Percentiles rank a stretch among this genome's conserved stretches.
These are phyloP conservation scores for Coniella vitis DNA, from an alignment of 2,329 filamentous ascomycete genomes.

Conservation along the genomic window DNA sequence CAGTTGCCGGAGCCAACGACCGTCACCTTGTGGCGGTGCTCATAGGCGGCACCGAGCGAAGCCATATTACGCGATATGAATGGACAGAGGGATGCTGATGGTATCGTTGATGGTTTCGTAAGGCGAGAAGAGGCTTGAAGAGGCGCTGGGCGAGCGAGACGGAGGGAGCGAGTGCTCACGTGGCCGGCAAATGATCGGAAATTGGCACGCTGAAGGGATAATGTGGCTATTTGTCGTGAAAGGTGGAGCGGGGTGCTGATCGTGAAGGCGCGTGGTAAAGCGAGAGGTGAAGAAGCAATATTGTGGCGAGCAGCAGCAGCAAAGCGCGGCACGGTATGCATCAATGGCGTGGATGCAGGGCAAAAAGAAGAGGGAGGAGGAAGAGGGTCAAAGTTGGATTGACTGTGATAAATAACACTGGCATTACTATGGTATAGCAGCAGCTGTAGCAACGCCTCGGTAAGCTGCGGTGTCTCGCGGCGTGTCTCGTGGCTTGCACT, in stretches of 20 bases:
- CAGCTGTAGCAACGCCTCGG: too few relatives aligned
- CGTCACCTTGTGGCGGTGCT: slow-evolving; percentile 84
- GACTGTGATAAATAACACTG: too few relatives aligned
- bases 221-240: too few relatives aligned
- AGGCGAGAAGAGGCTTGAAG: not conserved
- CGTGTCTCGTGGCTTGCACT: slow-evolving; percentile 12
- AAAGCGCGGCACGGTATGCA: not conserved
- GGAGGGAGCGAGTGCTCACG: too few relatives aligned
- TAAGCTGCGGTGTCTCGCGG: too few relatives aligned
- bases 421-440: too few relatives aligned
- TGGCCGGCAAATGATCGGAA: not conserved
- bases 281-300: not conserved
- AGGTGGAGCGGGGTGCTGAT: too few relatives aligned
- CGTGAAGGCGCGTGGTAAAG: not conserved
- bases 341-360: slow-evolving; percentile 1
- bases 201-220: too few relatives aligned
- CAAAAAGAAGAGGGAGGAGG: not conserved
- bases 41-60: slow-evolving; percentile 38
- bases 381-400: too few relatives aligned
- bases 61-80: slow-evolving; percentile 19
- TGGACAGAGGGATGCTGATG: not conserved
- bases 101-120: not conserved
- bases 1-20: slow-evolving; percentile 96
- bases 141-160: too few relatives aligned
- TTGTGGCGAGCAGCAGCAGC: not conserved